Conservation (phyloP, 116 monocot genomes). For the Dioscorea cayenensis region DNA sequence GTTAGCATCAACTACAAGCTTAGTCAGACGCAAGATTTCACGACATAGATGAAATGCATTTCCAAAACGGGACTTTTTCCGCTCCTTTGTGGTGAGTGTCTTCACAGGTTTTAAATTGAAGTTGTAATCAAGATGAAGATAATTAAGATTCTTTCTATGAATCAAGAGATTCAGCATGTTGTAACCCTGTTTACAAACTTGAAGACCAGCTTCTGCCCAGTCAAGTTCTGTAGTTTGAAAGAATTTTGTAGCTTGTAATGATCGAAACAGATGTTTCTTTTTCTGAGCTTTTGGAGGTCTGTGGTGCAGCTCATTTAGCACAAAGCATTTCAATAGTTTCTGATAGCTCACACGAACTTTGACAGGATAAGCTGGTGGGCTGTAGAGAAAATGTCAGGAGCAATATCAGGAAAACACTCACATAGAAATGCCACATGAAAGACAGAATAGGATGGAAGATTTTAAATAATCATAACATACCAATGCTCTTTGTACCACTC, state of each 20-base stretch:
- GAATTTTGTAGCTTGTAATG: constrained; percentile 93
- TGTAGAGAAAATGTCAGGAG: constrained; percentile 28
- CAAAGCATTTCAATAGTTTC: constrained; percentile 93
- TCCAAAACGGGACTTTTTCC: constrained; percentile 97
- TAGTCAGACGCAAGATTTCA: constrained; percentile 44
- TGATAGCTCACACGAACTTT: constrained; percentile 91
- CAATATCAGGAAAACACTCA: background rate
- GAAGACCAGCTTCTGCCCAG: constrained; percentile 97
- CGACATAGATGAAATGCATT: constrained; percentile 87
- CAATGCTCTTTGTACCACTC: constrained; percentile 72
- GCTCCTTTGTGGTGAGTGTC: constrained; percentile 96
- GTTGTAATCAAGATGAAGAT: constrained; percentile 97
- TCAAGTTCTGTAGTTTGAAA: constrained; percentile 95
- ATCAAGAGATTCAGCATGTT: constrained; percentile 97
- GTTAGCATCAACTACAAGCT: constrained; percentile 56
- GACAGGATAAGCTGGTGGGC: constrained; percentile 74
- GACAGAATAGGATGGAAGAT: background rate
- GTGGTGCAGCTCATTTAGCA: constrained; percentile 92
- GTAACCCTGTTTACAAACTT: constrained; percentile 99
- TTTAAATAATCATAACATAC: constrained; percentile 18
- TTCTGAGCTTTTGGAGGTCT: constrained; percentile 98
- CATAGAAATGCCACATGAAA: background rate
- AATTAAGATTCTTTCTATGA: constrained; percentile 95
- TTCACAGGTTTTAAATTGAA: constrained; percentile 98
- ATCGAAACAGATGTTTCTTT: constrained; percentile 89